phyloP scores from a whole-genome alignment of 164 flowering plant species.

The Taxillus chinensis region DNA sequence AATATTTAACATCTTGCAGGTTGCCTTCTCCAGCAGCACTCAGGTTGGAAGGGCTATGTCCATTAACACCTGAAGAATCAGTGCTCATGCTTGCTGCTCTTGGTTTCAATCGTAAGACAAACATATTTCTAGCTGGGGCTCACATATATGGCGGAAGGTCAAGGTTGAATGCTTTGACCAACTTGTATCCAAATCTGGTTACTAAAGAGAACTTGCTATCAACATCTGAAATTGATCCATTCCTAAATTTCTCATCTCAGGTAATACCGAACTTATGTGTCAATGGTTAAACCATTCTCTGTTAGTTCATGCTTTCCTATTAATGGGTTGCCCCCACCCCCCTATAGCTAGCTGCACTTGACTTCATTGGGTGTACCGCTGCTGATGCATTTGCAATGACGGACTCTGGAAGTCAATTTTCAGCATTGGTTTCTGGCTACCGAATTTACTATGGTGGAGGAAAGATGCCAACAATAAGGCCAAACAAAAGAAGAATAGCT shows the following conservation, averaged over 20 bases:
- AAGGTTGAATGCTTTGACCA: constrained; percentile 66
- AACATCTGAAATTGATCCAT: constrained; percentile 70
- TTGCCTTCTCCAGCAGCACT: constrained; percentile 69
- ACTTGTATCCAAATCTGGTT: constrained; percentile 82
- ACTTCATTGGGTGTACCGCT: constrained; percentile 88
- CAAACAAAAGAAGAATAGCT: constrained; percentile 94
- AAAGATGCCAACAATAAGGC: constrained; percentile 73
- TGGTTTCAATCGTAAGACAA: constrained; percentile 81
- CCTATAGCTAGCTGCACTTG: constrained; percentile 84
- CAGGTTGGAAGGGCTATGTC: constrained; percentile 83
- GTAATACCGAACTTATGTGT: constrained; percentile 20
- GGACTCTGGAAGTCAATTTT: constrained; percentile 93
- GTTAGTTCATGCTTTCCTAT: too few relatives aligned
- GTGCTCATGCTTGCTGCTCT: constrained; percentile 92
- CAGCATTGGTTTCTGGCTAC: constrained; percentile 84
- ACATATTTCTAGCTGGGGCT: constrained; percentile 80
- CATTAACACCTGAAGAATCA: constrained; percentile 95
- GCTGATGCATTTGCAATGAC: constrained; percentile 94
- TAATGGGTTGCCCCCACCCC: too few relatives aligned
- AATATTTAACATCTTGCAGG: constrained; percentile 31
- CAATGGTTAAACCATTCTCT: background rate
- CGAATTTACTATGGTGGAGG: constrained; percentile 82
- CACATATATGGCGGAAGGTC: constrained; percentile 86
- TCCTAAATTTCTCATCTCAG: constrained; percentile 87
- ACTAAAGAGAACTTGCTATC: constrained; percentile 91